Conservation (phyloP, 2,329 filamentous ascomycete species). For the Mycosphaerella sp. region DNA sequence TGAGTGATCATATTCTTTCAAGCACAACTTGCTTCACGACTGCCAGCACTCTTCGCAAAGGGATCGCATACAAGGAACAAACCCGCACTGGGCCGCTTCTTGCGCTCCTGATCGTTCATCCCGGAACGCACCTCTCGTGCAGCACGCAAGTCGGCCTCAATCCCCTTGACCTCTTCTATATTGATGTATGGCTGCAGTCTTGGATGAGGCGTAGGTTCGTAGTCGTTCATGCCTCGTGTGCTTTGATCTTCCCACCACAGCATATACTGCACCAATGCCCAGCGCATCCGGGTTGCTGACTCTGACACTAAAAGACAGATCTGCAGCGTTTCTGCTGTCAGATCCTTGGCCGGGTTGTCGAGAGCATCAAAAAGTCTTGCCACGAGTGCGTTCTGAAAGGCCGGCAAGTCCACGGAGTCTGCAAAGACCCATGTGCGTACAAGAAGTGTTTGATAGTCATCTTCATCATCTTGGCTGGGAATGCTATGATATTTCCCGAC, state of each 20-base stretch:
- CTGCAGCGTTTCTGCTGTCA: slow-evolving; percentile 3
- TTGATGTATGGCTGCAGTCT: slow-evolving; percentile 1
- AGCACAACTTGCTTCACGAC: not conserved
- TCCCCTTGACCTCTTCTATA: slow-evolving; percentile 1
- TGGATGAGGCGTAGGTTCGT: not conserved
- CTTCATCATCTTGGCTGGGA: slow-evolving; percentile 7
- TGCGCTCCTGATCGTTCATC: not conserved
- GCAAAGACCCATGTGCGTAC: slow-evolving; percentile 6
- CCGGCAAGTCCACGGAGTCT: slow-evolving; percentile 4
- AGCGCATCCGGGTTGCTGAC: slow-evolving; percentile 1
- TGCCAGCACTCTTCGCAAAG: not conserved
- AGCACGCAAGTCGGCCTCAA: slow-evolving; percentile 1
- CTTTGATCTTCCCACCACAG: slow-evolving; percentile 9
- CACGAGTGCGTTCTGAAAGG: slow-evolving; percentile 7
- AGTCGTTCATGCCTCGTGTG: not conserved
- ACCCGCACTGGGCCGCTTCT: slow-evolving; percentile 1
- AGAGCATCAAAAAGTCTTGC: slow-evolving; percentile 1
- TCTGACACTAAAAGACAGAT: slow-evolving; percentile 3
- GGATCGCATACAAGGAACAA: not conserved
- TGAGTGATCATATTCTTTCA: not conserved
- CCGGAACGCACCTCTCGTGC: not conserved
- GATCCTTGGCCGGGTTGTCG: slow-evolving; percentile 4
- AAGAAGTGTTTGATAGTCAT: slow-evolving; percentile 7
- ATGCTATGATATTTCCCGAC: slow-evolving; percentile 2
- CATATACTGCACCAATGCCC: slow-evolving; percentile 6